Evolutionary conservation across 2,329 filamentous ascomycete species (phyloP), one percentile per base, ranked within the genome.

Genomic region (Colletotrichum sp.): DNA sequence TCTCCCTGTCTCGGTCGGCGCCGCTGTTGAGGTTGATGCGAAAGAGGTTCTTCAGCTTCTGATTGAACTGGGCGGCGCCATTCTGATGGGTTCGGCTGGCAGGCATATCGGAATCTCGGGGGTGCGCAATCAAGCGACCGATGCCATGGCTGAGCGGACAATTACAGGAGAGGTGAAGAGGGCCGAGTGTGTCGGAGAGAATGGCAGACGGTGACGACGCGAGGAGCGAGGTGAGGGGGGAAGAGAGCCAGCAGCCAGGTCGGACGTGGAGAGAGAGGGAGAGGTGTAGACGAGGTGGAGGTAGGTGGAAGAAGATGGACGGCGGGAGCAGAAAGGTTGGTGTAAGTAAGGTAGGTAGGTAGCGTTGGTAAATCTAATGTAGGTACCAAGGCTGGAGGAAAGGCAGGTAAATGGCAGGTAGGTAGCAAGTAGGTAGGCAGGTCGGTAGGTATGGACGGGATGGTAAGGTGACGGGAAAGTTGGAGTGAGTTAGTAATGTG

Each of bases 11-110:
- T 84, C 85, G 80, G 62, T 84, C 67, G 82, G 82, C 80, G 71
- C 80, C 81, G 77, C 87, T 84, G 77, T 83, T 85, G 62, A 85
- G 90, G 83, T 90, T 93, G 83, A 94, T 93, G 80, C 92, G 92
- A 85, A 94, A 94, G 87, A 94, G 93, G 84, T 91, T 93, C 87
- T 92, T 93, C 80, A 94, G 84, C 82, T 92, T 92, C 84, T 93
- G 92, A 79, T 92, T 92, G 82, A 94, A 92, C 82, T 92, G 92
- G 84, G 85, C 89, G 80, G 88, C 87, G 79, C 88, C 86, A 83
- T 87, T 87, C 81, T 87, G 81, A 52, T 76, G 74, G 80, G 85
- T 87, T 85, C 92, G 92, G 81, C 88, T 86, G 77, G 89, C 86
- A 75, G 89, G 88, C 89, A 91, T 91, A 77, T 77, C 80, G 76